Conservation (phyloP, 257 asterid species). For the Nicotiana benthamiana region DNA sequence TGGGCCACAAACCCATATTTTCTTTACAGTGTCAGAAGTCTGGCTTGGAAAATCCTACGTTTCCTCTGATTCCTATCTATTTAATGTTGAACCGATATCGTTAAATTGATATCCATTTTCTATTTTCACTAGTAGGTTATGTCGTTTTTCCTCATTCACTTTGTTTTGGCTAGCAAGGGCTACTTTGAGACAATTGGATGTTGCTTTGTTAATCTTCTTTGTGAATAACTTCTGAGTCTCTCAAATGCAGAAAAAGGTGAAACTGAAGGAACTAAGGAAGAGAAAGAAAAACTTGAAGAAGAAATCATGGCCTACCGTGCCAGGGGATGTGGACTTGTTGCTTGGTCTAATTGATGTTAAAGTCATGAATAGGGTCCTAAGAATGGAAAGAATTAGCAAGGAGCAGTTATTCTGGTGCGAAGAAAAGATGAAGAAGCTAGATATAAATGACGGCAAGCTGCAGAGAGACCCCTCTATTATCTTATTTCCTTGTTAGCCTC, state of each 20-base stretch:
- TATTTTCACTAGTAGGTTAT: not conserved
- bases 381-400: constrained; percentile 53
- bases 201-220: not conserved
- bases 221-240: not conserved
- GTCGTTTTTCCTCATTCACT: not conserved
- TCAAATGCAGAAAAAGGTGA: constrained; percentile 58
- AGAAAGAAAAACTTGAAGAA: constrained; percentile 54
- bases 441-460: constrained; percentile 48
- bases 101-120: not conserved
- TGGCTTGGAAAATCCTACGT: not conserved
- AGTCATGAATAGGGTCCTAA: constrained; percentile 51
- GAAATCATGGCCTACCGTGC: constrained; percentile 52
- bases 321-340: constrained; percentile 54
- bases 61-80: not conserved
- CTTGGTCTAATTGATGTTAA: constrained; percentile 65
- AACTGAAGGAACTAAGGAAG: constrained; percentile 71
- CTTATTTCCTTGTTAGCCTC: constrained; percentile 53
- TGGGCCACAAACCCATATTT: not conserved
- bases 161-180: not conserved
- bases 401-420: constrained; percentile 82
- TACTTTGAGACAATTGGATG: not conserved
- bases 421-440: constrained; percentile 74
- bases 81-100: not conserved
- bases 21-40: not conserved
- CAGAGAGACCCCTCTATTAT: constrained; percentile 75